These are phyloP conservation scores for Echria macrotheca DNA, from an alignment of 495 filamentous ascomycete species.

Conservation along the genomic window DNA sequence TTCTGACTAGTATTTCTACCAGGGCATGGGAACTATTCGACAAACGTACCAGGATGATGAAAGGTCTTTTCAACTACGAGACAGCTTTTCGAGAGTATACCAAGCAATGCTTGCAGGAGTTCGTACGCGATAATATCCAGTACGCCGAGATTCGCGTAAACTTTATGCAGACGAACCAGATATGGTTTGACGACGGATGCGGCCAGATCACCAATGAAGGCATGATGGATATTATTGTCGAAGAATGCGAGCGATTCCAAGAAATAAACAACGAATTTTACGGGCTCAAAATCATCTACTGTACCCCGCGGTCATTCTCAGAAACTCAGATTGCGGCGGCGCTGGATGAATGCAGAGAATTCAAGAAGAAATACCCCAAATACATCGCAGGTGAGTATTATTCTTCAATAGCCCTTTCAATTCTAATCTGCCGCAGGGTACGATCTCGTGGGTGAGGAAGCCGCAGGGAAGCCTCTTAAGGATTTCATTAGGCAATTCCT, in stretches of 20 bases:
- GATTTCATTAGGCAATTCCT: conserved; percentile 73
- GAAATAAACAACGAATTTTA: conserved; percentile 23
- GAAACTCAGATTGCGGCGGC: conserved; percentile 54
- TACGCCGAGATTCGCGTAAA: conserved; percentile 55
- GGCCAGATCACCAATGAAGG: conserved; percentile 39
- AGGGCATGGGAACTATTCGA: conserved; percentile 54
- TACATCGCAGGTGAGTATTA: conserved; percentile 58
- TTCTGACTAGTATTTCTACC: conserved; percentile 5
- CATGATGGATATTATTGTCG: conserved; percentile 46
- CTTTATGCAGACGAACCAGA: conserved; percentile 50
- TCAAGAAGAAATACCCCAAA: conserved; percentile 73
- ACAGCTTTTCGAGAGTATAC: conserved; percentile 47
- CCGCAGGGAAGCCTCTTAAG: conserved; percentile 60
- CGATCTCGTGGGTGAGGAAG: conserved; percentile 85
- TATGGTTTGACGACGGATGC: conserved; percentile 41
- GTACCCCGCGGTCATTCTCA: conserved; percentile 49
- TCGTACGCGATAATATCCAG: conserved; percentile 49
- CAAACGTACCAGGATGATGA: conserved; percentile 53
- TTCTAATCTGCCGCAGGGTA: conserved; percentile 52
- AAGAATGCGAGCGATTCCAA: conserved; percentile 43
- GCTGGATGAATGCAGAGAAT: conserved; percentile 71
- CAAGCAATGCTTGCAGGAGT: conserved; percentile 41
- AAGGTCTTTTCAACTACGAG: conserved; percentile 52
- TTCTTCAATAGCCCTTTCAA: background rate
- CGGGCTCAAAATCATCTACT: conserved; percentile 50